Percentiles rank a stretch among this genome's conserved stretches.
These are phyloP conservation scores for Fraxinus americana DNA, from an alignment of 257 asterid genomes.

Conservation along the genomic window DNA sequence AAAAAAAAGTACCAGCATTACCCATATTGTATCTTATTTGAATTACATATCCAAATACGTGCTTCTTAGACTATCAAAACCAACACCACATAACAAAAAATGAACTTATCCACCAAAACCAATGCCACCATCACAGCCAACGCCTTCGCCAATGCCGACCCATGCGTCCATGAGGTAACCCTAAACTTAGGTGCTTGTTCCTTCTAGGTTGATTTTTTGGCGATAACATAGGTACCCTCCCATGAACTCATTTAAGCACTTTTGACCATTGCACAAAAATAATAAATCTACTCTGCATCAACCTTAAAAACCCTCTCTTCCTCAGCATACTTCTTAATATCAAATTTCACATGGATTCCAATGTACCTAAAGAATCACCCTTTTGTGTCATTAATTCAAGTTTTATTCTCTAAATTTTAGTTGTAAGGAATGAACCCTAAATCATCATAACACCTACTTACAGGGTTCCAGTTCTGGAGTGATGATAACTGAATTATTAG, in stretches of 20 bases:
- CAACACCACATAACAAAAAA: not conserved
- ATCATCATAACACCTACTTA: not conserved
- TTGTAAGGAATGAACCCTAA: not conserved
- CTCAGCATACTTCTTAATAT: not conserved
- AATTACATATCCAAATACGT: too few relatives aligned
- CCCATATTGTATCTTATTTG: too few relatives aligned
- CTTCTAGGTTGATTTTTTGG: not conserved
- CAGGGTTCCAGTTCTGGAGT: not conserved
- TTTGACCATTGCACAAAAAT: not conserved
- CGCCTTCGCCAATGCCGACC: not conserved
- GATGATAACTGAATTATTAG: too few relatives aligned
- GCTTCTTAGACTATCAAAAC: not conserved
- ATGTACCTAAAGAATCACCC: too few relatives aligned
- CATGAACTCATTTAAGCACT: not conserved
- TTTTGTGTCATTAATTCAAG: not conserved
- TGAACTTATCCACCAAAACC: not conserved
- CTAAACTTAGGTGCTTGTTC: not conserved
- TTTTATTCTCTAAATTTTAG: not conserved
- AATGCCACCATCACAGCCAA: not conserved
- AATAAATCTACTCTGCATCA: not conserved
- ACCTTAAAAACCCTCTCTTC: not conserved
- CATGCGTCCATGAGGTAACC: not conserved
- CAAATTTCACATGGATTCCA: not conserved
- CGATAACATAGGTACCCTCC: not conserved
- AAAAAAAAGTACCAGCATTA: too few relatives aligned